phyloP scores from a whole-genome alignment of 139 green algal species.

The Pleodorina starrii region DNA sequence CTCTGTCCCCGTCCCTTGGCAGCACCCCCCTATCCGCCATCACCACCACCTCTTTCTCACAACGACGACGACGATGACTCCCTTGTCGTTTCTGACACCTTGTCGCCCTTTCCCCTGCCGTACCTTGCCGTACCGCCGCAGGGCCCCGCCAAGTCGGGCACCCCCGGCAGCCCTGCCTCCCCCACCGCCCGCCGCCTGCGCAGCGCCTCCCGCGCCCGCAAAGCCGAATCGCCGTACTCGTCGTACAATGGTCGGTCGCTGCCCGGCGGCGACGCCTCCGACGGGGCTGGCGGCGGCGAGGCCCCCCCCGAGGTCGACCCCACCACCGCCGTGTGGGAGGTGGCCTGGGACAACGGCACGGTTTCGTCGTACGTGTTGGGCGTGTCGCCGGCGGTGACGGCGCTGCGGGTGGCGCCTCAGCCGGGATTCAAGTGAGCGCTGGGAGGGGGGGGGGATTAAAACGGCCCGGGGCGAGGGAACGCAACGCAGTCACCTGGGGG shows the following conservation, averaged over 20 bases:
- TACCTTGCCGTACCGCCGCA: too few species aligned
- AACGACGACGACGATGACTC: too few species aligned
- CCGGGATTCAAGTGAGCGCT: constrained; percentile 18
- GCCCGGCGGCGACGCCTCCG: neutral
- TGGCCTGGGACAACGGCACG: constrained; percentile 29
- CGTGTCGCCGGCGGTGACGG: neutral
- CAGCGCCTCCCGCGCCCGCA: neutral
- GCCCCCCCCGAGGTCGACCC: neutral
- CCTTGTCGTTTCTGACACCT: too few species aligned
- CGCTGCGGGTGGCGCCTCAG: constrained; percentile 11
- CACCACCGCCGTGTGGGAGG: constrained; percentile 22
- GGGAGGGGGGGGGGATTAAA: too few species aligned
- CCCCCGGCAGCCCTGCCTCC: neutral
- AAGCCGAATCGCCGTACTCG: neutral
- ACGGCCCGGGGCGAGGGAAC: too few species aligned
- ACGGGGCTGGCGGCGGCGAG: neutral
- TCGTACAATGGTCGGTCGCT: neutral
- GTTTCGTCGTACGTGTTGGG: constrained; percentile 7
- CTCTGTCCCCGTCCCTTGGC: too few species aligned
- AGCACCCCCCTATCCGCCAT: too few species aligned
- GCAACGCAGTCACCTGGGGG: too few species aligned
- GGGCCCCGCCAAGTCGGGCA: neutral
- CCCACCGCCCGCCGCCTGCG: neutral
- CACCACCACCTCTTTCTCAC: too few species aligned
- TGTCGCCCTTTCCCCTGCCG: too few species aligned